Base-by-base conservation (phyloP, 2,329 filamentous ascomycete genomes). In the Verticillium isaacii region DNA sequence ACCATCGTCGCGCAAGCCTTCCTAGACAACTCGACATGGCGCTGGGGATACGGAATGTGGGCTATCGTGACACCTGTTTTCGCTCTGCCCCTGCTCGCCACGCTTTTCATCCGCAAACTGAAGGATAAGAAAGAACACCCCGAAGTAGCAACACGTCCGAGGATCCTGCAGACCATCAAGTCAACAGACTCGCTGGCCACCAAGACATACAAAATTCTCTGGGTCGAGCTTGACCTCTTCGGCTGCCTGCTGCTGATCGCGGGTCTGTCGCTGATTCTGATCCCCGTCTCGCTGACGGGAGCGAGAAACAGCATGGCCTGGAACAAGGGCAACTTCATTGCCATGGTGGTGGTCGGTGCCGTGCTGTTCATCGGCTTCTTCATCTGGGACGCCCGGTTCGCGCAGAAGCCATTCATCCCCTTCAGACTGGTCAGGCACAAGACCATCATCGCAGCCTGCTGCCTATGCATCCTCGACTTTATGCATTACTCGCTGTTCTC, bases 21-120 rank as follows among this genome's bases (percentile, higher is more conserved):
- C 11, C 69, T 78, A 1, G 66, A 70, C 2, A 66, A 75, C 60
- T 72, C 74, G 0, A 72, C 72, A 1, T 79, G 77, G 77, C 70
- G 77, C 34, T 78, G 76, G 76, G 76, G 74, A 5, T 77, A 75
- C 61, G 75, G 73, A 7, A 74, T 77, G 67, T 79, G 76, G 75
- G 73, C 75, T 2, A 72, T 77, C 29, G 70, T 78, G 29, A 65
- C 76, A 1, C 77, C 76, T 0, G 66, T 73, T 36, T 70, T 68
- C 32, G 68, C 73, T 6, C 62, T 69, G 0, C 73, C 73, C 0
- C 65, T 77, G 4, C 69, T 76, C 19, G 59, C 66, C 1, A 72
- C 70, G 0, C 68, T 77, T 32, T 68, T 74, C 17, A 52, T 73
- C 14, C 71, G 73, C 5, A 71, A 77, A 58, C 65, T 68, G 3